A percentile compares a stretch with the other conserved stretches of the same genome.
Conservation (phyloP, 2,329 filamentous ascomycete species). For the Xylaria sp. region DNA sequence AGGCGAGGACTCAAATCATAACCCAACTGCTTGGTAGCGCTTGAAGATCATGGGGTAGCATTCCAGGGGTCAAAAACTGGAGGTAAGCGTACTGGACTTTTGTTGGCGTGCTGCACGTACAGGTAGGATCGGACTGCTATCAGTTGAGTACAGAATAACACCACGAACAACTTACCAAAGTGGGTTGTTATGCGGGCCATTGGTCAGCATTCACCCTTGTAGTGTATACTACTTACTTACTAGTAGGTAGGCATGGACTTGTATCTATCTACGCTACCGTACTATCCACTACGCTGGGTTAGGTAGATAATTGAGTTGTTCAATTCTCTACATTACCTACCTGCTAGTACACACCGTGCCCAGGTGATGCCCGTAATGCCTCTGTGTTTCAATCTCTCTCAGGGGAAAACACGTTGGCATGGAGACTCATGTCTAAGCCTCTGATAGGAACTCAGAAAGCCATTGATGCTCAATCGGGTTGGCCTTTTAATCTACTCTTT, state of each 20-base stretch:
- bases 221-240: background rate
- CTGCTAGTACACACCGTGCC: background rate
- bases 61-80: conserved; percentile 2
- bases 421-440: background rate
- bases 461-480: background rate
- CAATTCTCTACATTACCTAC: no score
- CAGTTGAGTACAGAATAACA: background rate
- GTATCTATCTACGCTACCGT: background rate
- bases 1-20: background rate
- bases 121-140: background rate
- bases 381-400: background rate
- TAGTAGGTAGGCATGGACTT: no score
- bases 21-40: conserved; percentile 28
- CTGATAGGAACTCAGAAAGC: background rate
- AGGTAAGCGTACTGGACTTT: conserved; percentile 16
- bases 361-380: background rate
- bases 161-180: background rate
- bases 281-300: background rate
- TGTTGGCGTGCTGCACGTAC: conserved; percentile 6
- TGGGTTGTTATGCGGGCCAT: background rate
- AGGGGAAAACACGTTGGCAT: background rate
- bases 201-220: background rate
- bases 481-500: background rate
- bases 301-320: background rate
- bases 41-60: conserved; percentile 20